These are phyloP conservation scores for Mortierella sp. DNA, from an alignment of 371 early-diverging fungal genomes.

Conservation along the genomic window DNA sequence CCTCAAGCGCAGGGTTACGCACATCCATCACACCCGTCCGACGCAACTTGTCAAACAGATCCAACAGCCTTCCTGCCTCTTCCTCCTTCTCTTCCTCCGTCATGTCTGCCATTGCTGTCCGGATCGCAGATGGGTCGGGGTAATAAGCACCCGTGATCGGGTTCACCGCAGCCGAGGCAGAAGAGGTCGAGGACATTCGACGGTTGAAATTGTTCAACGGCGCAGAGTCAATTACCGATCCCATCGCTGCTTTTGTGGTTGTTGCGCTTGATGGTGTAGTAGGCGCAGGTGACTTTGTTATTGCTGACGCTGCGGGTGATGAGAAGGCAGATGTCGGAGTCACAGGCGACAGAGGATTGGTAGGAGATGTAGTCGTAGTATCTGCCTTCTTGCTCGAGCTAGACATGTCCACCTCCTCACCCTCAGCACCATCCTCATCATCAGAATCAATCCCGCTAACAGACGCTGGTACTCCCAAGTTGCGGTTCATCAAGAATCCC, in stretches of 20 bases:
- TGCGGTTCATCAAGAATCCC: slow-evolving; percentile 84
- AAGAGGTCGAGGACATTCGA: slow-evolving; percentile 7
- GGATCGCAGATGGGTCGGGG: slow-evolving; percentile 64
- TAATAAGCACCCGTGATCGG: slow-evolving; percentile 88
- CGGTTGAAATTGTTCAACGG: slow-evolving; percentile 3
- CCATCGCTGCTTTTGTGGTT: not conserved
- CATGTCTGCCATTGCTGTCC: slow-evolving; percentile 79
- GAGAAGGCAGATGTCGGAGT: slow-evolving; percentile 13
- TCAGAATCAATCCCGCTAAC: slow-evolving; percentile 28
- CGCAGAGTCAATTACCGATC: not conserved
- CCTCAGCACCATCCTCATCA: slow-evolving; percentile 15
- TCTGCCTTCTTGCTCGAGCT: not conserved
- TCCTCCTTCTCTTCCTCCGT: slow-evolving; percentile 96
- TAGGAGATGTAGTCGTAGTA: not conserved
- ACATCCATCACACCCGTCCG: slow-evolving; percentile 90
- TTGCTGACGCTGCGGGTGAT: not conserved
- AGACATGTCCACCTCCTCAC: slow-evolving; percentile 1
- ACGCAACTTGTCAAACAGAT: slow-evolving; percentile 92
- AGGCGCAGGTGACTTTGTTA: not conserved
- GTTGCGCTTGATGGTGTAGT: not conserved
- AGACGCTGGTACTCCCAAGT: slow-evolving; percentile 63
- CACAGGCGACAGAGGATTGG: not conserved
- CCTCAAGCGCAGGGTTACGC: slow-evolving; percentile 74
- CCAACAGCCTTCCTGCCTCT: slow-evolving; percentile 93
- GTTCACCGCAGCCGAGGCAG: slow-evolving; percentile 66